Evolutionary conservation across 1,139 yeast species (phyloP), one percentile per base, ranked within the genome.

Genomic region (Scheffersomyces segobiensis): DNA sequence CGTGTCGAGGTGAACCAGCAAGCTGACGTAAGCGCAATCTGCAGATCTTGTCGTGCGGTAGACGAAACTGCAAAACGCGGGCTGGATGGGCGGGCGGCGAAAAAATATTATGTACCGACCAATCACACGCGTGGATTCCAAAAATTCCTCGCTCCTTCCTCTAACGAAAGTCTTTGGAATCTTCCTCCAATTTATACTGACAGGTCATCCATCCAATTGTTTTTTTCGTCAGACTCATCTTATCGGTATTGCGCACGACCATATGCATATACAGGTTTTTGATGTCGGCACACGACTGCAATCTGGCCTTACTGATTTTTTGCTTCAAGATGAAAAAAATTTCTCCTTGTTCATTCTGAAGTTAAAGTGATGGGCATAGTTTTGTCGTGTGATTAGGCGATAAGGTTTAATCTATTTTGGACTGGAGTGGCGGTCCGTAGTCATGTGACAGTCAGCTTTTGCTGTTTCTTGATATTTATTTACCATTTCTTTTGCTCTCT

Each of bases 181-280:
- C 57, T 53, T 50, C 58, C 52, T 54, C 58, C 56, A 61, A 61
- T 61, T 61, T 61, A 61, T 61, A 61, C 61, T 56, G 58, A 24
- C 42, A 32, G 52, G 56, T 52, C 50, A 55, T 32, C 54, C 49
- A 48, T 49, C 49, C 52, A 48, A 47, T 32, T 32, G 42, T 32
- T 32, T 32, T 32, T 32, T 32, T 32, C 42, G 42, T 32, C 42
- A 32, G 42, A 32, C 55, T 52, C 50, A 42, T 19, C 26, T 50
- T 55, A 57, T 57, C 55, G 63, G 53, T 55, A 54, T 48, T 49
- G 60, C 61, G 58, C 68, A 65, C 68, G 66, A 60, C 63, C 51
- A 17, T 26, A 14, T 32, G 5, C 12, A 14, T 32, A 32, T 4
- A 32, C 42, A 32, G 42, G 42, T 7, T 32, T 32, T 32, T 14